phyloP scores from a whole-genome alignment of 768 basidiomycete species.

The Pholiota microspora region DNA sequence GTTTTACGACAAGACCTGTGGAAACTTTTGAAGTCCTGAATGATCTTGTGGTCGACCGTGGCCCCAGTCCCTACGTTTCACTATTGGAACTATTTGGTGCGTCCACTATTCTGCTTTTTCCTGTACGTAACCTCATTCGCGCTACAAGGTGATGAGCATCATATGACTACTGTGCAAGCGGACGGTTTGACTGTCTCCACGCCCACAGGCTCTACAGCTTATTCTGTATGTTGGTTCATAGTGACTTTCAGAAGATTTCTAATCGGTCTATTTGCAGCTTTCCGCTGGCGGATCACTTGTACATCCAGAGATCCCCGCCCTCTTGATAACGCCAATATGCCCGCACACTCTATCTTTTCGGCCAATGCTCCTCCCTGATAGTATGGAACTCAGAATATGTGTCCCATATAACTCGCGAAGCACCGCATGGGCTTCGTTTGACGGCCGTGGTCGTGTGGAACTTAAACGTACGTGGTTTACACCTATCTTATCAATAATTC shows the following conservation, averaged over 20 bases:
- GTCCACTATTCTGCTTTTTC: constrained; percentile 26
- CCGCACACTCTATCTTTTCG: constrained; percentile 98
- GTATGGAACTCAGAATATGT: constrained; percentile 96
- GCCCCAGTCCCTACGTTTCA: constrained; percentile 97
- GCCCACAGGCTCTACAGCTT: constrained; percentile 97
- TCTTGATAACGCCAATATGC: constrained; percentile 96
- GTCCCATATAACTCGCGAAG: constrained; percentile 99
- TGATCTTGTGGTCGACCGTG: constrained; percentile 96
- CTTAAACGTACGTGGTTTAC: constrained; percentile 72
- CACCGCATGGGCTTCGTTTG: constrained; percentile 99
- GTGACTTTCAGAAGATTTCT: constrained; percentile 9
- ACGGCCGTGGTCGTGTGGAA: constrained; percentile 95
- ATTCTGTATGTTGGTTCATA: constrained; percentile 63
- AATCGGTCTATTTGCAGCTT: constrained; percentile 39
- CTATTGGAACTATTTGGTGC: constrained; percentile 93
- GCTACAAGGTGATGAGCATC: constrained; percentile 84
- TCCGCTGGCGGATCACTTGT: constrained; percentile 98
- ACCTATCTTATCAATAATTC: constrained; percentile 5
- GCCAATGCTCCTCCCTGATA: constrained; percentile 97
- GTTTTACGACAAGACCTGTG: constrained; percentile 90
- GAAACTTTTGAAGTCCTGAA: constrained; percentile 97
- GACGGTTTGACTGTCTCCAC: constrained; percentile 96
- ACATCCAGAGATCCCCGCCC: constrained; percentile 95
- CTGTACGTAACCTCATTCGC: constrained; percentile 7
- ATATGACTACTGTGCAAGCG: constrained; percentile 98